A percentile compares a stretch with the other conserved stretches of the same genome.
These are phyloP conservation scores for Solanum habrochaites DNA, from an alignment of 257 asterid genomes.

Conservation along the genomic window DNA sequence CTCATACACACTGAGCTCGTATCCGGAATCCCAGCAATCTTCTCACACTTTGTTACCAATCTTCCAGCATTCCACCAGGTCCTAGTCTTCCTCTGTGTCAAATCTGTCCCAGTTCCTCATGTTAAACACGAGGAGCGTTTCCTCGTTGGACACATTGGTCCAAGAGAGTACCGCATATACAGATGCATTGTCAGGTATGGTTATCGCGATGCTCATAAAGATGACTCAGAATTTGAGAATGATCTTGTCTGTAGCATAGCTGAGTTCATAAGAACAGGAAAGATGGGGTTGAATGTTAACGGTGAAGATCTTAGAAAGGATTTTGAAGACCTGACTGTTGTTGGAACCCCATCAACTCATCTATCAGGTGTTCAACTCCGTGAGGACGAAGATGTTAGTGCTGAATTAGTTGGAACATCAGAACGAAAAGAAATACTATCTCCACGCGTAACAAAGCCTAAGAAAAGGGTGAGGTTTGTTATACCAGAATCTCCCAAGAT, in stretches of 20 bases:
- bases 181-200: constrained; percentile 84
- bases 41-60: constrained; percentile 86
- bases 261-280: constrained; percentile 58
- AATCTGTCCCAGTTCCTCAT: constrained; percentile 77
- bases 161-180: constrained; percentile 62
- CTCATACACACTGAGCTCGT: constrained; percentile 89
- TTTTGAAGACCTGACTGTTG: constrained; percentile 51
- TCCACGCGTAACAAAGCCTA: constrained; percentile 10
- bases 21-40: constrained; percentile 84
- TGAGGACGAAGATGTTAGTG: not conserved
- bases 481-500: constrained; percentile 58
- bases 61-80: constrained; percentile 96
- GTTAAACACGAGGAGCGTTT: constrained; percentile 74
- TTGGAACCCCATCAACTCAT: constrained; percentile 66
- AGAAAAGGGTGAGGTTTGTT: constrained; percentile 68
- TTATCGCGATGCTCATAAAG: constrained; percentile 77
- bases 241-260: constrained; percentile 82
- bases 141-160: constrained; percentile 75
- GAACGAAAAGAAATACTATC: constrained; percentile 34
- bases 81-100: constrained; percentile 73
- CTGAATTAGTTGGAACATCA: constrained; percentile 28
- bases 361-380: constrained; percentile 28
- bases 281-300: not conserved
- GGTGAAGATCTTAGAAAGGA: constrained; percentile 7
- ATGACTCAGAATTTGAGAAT: constrained; percentile 59